These are phyloP conservation scores for Penicillium sp. DNA, from an alignment of 2,329 filamentous ascomycete species.

Conservation along the genomic window DNA sequence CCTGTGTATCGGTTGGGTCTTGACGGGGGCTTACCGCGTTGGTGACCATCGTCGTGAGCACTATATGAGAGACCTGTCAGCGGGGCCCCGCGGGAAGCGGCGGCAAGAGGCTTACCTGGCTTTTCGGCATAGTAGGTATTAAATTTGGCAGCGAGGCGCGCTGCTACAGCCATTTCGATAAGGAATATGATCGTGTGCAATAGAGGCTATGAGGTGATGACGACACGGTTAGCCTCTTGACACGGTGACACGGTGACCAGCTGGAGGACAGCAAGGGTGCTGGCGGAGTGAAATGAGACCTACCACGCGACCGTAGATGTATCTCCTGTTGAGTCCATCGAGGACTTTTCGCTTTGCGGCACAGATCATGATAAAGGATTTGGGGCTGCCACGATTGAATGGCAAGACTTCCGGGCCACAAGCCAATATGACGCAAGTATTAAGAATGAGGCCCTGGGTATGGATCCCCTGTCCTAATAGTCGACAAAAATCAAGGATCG, in stretches of 20 bases:
- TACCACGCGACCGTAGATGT: conserved; percentile 51
- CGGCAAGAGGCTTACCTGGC: conserved; percentile 61
- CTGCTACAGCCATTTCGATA: conserved; percentile 84
- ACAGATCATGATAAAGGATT: conserved; percentile 42
- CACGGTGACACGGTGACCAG: not conserved
- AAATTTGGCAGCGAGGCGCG: conserved; percentile 81
- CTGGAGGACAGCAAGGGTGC: not conserved
- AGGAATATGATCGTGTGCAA: conserved; percentile 82
- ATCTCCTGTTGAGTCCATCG: conserved; percentile 49
- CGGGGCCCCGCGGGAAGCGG: not conserved
- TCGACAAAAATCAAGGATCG: not conserved
- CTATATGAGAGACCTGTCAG: conserved; percentile 46
- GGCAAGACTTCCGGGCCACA: conserved; percentile 28
- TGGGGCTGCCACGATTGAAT: conserved; percentile 18
- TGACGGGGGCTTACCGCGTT: conserved; percentile 68
- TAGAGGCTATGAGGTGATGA: conserved; percentile 65
- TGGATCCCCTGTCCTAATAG: not conserved
- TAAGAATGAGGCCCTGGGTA: conserved; percentile 1
- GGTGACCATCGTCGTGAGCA: conserved; percentile 98
- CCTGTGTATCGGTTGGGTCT: not conserved
- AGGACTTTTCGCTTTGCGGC: conserved; percentile 44
- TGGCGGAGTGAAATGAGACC: conserved; percentile 15
- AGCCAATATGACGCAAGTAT: conserved; percentile 45
- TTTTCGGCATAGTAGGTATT: conserved; percentile 91
- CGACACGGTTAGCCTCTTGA: conserved; percentile 15